Evolutionary conservation across 2,329 filamentous ascomycete genomes (phyloP), one percentile per base, ranked within the genome.

Genomic region (Geoglossum cookeanum): DNA sequence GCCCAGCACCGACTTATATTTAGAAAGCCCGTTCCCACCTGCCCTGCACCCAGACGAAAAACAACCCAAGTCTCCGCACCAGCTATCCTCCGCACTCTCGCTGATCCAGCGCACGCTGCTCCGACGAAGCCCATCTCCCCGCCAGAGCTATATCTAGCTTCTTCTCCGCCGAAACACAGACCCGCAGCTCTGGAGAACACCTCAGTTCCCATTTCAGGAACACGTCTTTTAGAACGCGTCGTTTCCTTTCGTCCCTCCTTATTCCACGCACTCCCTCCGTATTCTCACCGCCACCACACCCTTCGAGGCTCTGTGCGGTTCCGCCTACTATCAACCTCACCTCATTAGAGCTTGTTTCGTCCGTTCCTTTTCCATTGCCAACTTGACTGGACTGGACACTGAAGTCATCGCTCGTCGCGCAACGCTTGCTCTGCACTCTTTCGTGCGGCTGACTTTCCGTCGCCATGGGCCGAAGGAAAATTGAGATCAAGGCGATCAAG

Each of bases 401-500:
- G 9, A 8, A 22, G 6, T 33, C 22, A 33, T 52, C 48, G 13
- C 48, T 15, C 39, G 39, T 42, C 39, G 39, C 39, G 39, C 39
- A 15, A 42, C 7, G 39, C 39, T 13, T 42, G 7, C 49, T 13
- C 17, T 37, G 17, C 45, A 22, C 29, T 15, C n/a, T 54, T 7
- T 35, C 6, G 55, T 30, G n/a, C 30, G 30, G 54, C 27, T 48
- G 44, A 57, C 22, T n/a, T 32, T n/a, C 39, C 22, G 29, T 61
- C 67, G 72, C 61, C 57, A 98, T 98, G 92, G 92, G 92, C 71
- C 84, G 92, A 72, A 83, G 92, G 79, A 98, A 98, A 81, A 98
- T 98, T 69, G 92, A 97, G 76, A 97, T 98, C 78, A 96, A 96
- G 75, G 88, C 91, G 65, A 97, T 97, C 78, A 96, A 95, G 74